Base-by-base conservation (phyloP, 371 early-diverging fungal species). In the Rozella allomycis region DNA sequence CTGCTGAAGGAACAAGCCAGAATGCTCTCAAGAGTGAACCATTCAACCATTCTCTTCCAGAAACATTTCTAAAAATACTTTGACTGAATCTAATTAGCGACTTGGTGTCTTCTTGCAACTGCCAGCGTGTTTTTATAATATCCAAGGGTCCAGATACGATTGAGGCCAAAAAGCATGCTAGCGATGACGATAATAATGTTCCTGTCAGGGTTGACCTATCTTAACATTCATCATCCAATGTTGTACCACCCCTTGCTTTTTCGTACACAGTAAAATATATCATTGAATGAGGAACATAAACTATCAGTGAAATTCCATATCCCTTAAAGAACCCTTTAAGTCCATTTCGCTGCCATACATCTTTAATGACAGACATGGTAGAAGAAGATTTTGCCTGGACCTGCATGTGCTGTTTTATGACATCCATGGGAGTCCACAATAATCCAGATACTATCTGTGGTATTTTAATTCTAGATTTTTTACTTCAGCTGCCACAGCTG, bases 101-200 rank as follows among this genome's bases (percentile, higher is more conserved):
- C n/a, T n/a, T n/a, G n/a, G 38, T 31, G 12, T 54, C 52, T 25
- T 52, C 45, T 9, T 58, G 51, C 12, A 72, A 54, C 39, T 83
- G 84, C 58, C 73, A 70, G 3, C 79, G 58, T 17, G 84, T 83
- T 41, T 78, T 78, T 25, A 80, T 61, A n/a, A 78, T 66, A 41
- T 83, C 83, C 1, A 74, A 43, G 0, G 67, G 58, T 20, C 78
- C 80, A 1, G 72, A 69, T 0, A 76, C 21, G 1, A 58, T 52
- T 11, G 60, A 63, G 1, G 73, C 70, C 1, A 72, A 34, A 0
- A 67, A 54, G 12, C 73, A 68, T 1, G 78, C 57, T 0, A 64
- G 26, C 3, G 52, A 57, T 2, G 78, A 64, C n/a, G n/a, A n/a
- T n/a, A n/a, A n/a, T n/a, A n/a, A n/a, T n/a, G n/a, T n/a, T n/a